These are phyloP conservation scores for Ogataea minuta DNA, from an alignment of 805 yeast species.

Conservation along the genomic window DNA sequence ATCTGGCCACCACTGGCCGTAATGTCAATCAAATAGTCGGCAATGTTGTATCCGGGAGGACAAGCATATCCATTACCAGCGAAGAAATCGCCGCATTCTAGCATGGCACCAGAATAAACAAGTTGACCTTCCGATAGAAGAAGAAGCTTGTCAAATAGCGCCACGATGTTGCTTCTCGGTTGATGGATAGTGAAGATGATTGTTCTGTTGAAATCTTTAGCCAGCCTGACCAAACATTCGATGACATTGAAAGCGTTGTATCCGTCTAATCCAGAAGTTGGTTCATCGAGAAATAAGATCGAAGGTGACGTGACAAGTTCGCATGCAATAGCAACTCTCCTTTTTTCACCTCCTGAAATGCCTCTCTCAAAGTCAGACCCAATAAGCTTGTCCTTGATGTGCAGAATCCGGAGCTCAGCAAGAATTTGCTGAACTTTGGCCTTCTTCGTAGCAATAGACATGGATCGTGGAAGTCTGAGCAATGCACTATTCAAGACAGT, in stretches of 20 bases:
- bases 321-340: slow-evolving; percentile 91
- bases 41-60: slow-evolving; percentile 89
- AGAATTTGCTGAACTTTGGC: slow-evolving; percentile 81
- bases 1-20: slow-evolving; percentile 50
- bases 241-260: slow-evolving; percentile 90
- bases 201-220: slow-evolving; percentile 80
- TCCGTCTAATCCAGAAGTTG: slow-evolving; percentile 94
- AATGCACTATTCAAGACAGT: slow-evolving; percentile 91
- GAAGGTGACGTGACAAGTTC: slow-evolving; percentile 89
- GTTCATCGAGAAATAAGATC: slow-evolving; percentile 82
- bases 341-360: slow-evolving; percentile 88
- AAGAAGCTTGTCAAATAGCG: slow-evolving; percentile 79
- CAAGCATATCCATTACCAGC: slow-evolving; percentile 72
- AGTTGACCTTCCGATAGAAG: slow-evolving; percentile 81
- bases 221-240: slow-evolving; percentile 76
- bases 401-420: slow-evolving; percentile 77
- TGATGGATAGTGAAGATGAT: slow-evolving; percentile 94
- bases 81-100: slow-evolving; percentile 72
- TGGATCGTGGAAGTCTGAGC: slow-evolving; percentile 75
- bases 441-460: slow-evolving; percentile 73
- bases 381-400: slow-evolving; percentile 78
- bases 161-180: slow-evolving; percentile 93
- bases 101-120: slow-evolving; percentile 85
- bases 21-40: slow-evolving; percentile 88
- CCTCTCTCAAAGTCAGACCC: slow-evolving; percentile 92